Percentiles rank a stretch among this genome's conserved stretches.
Evolutionary conservation across 331 rosid species (phyloP).

Genomic region (Malus hybrid): DNA sequence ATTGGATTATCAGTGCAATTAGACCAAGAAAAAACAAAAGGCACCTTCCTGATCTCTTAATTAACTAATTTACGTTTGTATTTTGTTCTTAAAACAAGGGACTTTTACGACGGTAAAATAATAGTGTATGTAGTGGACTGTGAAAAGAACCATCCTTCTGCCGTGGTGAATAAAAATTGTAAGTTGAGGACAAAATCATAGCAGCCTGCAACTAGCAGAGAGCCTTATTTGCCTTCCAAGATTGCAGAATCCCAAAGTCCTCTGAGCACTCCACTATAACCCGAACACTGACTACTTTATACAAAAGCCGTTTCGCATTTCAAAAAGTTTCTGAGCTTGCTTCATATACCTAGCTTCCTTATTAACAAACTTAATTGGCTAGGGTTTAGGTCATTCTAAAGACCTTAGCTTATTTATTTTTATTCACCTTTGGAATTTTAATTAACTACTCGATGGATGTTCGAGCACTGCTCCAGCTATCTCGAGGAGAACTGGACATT

Average conservation of each 20-base stretch:
- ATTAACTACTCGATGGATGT: too few species aligned
- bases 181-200: conserved; percentile 18
- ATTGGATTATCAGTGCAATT: too few species aligned
- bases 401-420: too few species aligned
- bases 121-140: not conserved
- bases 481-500: too few species aligned
- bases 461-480: too few species aligned
- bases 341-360: not conserved
- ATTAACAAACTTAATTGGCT: not conserved
- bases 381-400: too few species aligned
- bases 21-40: too few species aligned
- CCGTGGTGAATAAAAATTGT: not conserved
- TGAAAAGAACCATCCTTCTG: not conserved
- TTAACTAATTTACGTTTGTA: too few species aligned
- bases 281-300: conserved; percentile 11
- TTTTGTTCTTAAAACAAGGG: too few species aligned
- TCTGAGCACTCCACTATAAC: conserved; percentile 2
- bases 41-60: too few species aligned
- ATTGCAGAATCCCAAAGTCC: conserved; percentile 22
- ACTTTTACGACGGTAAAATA: not conserved
- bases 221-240: conserved; percentile 8
- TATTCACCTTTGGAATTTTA: too few species aligned
- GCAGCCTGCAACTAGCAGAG: conserved; percentile 20
- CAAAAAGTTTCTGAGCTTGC: not conserved
- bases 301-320: not conserved